Conservation (phyloP, 164 flowering plant genomes). For the Amborella trichopoda region DNA sequence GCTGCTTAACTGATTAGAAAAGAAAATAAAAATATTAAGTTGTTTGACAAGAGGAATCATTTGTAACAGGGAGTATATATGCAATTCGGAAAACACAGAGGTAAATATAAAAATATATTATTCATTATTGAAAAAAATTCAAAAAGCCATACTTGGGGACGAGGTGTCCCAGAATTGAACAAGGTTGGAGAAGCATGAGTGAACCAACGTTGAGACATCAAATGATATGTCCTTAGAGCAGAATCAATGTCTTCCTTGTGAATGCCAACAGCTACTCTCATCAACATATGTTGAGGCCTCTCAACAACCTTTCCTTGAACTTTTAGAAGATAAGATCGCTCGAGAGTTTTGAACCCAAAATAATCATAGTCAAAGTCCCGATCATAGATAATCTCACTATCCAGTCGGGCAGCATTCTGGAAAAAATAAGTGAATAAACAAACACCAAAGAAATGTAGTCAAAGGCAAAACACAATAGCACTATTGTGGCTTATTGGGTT, state of each 20-base stretch:
- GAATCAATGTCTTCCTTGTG: constrained; percentile 94
- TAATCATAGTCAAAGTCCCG: constrained; percentile 97
- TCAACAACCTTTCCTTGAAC: constrained; percentile 91
- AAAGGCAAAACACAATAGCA: no score
- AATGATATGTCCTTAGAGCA: constrained; percentile 78
- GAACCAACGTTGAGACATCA: constrained; percentile 99
- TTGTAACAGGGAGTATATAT: neutral
- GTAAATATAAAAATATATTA: no score
- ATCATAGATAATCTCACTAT: constrained; percentile 96
- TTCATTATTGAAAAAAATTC: neutral
- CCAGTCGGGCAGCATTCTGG: constrained; percentile 90
- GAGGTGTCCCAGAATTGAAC: constrained; percentile 95
- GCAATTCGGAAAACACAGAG: neutral
- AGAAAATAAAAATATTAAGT: constrained; percentile 3
- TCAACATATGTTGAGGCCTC: constrained; percentile 98
- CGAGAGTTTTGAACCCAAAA: constrained; percentile 98
- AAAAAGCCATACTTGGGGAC: constrained; percentile 67
- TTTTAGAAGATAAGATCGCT: constrained; percentile 91
- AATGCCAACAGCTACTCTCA: constrained; percentile 98
- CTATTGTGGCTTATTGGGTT: no score
- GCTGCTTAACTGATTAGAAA: constrained; percentile 68
- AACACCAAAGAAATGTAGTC: no score
- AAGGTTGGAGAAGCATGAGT: constrained; percentile 99
- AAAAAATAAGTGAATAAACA: constrained; percentile 4
- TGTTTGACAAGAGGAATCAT: no score